Conservation (phyloP, 176 grass and related monocot genomes). For the Lolium perenne region DNA sequence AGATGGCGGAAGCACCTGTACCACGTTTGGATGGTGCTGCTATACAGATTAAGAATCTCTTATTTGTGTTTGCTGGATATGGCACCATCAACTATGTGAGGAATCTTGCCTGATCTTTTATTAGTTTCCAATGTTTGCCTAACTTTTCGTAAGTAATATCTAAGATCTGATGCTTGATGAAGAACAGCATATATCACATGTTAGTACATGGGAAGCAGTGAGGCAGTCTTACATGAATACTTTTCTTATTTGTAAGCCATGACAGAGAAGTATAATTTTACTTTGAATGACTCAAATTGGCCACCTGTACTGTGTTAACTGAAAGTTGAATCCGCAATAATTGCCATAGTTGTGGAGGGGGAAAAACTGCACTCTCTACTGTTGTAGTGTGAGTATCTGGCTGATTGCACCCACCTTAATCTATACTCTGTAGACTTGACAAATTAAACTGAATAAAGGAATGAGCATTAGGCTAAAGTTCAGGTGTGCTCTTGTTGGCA, state of each 20-base stretch:
- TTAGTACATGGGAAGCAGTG: not conserved
- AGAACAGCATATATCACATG: conserved; percentile 24
- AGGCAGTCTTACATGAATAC: not conserved
- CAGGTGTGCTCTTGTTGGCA: not conserved
- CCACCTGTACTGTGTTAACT: not conserved
- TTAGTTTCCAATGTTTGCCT: conserved; percentile 23
- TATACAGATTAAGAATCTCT: conserved; percentile 90
- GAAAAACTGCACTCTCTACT: not conserved
- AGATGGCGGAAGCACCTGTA: conserved; percentile 90
- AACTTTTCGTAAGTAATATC: conserved; percentile 7
- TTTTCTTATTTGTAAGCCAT: not conserved
- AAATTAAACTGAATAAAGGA: conserved; percentile 21
- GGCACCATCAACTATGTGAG: conserved; percentile 94
- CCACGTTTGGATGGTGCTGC: conserved; percentile 87
- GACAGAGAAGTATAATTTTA: not conserved
- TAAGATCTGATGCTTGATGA: conserved; percentile 22
- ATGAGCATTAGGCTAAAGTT: conserved; percentile 13
- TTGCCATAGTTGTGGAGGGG: not conserved
- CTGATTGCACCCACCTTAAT: not conserved
- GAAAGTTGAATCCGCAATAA: not conserved
- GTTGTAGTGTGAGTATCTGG: not conserved
- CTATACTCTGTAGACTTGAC: not conserved
- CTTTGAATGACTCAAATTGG: not conserved
- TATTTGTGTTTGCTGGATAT: conserved; percentile 99
- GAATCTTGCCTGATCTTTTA: conserved; percentile 25